Percentiles rank a stretch among this genome's conserved stretches.
phyloP scores from a whole-genome alignment of 2,329 filamentous ascomycete genomes.

The Ophiobolus disseminans region DNA sequence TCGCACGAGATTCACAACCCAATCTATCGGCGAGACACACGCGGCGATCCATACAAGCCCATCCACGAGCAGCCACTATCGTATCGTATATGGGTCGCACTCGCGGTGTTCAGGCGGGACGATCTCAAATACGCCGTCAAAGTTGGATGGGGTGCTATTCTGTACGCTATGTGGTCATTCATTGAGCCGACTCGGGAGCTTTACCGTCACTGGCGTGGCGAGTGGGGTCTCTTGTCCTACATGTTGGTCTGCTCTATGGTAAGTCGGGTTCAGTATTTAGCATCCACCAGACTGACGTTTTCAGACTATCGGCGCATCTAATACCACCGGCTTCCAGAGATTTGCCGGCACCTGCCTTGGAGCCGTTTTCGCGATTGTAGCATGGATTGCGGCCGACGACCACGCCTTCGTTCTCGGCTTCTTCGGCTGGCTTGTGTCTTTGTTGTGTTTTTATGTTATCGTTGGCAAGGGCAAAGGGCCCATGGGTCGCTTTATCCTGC shows the following conservation, averaged over 20 bases:
- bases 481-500: conserved; percentile 89
- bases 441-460: conserved; percentile 90
- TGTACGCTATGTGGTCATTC: conserved; percentile 91
- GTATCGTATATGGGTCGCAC: conserved; percentile 62
- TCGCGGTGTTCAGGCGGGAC: conserved; percentile 67
- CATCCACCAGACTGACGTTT: conserved; percentile 4
- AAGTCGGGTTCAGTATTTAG: too few relatives aligned
- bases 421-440: conserved; percentile 80
- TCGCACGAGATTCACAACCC: conserved; percentile 48
- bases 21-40: conserved; percentile 37
- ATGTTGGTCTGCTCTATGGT: conserved; percentile 96
- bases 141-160: conserved; percentile 84
- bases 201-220: conserved; percentile 88
- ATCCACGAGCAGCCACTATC: conserved; percentile 42
- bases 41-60: conserved; percentile 37
- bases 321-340: conserved; percentile 86
- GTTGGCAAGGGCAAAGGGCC: conserved; percentile 83
- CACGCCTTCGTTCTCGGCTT: conserved; percentile 79
- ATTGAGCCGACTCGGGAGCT: conserved; percentile 77
- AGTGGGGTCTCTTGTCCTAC: conserved; percentile 96
- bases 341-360: conserved; percentile 88
- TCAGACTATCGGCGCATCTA: conserved; percentile 87
- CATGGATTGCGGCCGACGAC: conserved; percentile 78
- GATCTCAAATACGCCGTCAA: conserved; percentile 85
- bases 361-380: conserved; percentile 73